Conservation (phyloP, 306 rosid genomes). For the Cercis canadensis region DNA sequence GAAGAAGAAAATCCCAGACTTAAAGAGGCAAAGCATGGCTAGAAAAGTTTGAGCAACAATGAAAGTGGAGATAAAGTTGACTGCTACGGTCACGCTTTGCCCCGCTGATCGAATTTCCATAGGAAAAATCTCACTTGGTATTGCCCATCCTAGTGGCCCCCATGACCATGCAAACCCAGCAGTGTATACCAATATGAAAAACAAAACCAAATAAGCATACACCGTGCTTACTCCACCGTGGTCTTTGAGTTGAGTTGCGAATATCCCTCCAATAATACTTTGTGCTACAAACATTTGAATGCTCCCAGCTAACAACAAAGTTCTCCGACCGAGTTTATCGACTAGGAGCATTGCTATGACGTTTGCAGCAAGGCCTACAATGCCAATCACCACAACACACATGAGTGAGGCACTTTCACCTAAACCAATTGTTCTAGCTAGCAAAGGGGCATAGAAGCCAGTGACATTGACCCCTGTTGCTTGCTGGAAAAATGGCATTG, state of each 20-base stretch:
- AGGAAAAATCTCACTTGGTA: slow-evolving; percentile 58
- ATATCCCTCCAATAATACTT: slow-evolving; percentile 40
- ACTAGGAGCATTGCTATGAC: slow-evolving; percentile 57
- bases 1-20: slow-evolving; percentile 54
- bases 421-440: slow-evolving; percentile 54
- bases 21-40: slow-evolving; percentile 53
- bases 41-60: slow-evolving; percentile 53
- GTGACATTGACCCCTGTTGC: slow-evolving; percentile 62
- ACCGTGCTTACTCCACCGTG: slow-evolving; percentile 48
- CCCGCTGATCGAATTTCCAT: slow-evolving; percentile 49
- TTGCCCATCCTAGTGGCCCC: slow-evolving; percentile 53
- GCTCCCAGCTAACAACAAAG: slow-evolving; percentile 48
- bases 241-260: slow-evolving; percentile 45
- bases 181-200: slow-evolving; percentile 45
- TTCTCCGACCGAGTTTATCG: slow-evolving; percentile 55
- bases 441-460: slow-evolving; percentile 56
- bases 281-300: slow-evolving; percentile 50
- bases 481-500: slow-evolving; percentile 62
- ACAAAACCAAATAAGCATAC: slow-evolving; percentile 45
- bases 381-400: slow-evolving; percentile 49
- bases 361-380: slow-evolving; percentile 49
- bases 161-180: slow-evolving; percentile 61
- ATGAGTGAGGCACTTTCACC: slow-evolving; percentile 55
- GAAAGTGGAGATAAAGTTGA: slow-evolving; percentile 55
- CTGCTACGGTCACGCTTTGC: slow-evolving; percentile 57